Conservation (phyloP, 208 protist genomes). For the Trichomonas gallinae region DNA sequence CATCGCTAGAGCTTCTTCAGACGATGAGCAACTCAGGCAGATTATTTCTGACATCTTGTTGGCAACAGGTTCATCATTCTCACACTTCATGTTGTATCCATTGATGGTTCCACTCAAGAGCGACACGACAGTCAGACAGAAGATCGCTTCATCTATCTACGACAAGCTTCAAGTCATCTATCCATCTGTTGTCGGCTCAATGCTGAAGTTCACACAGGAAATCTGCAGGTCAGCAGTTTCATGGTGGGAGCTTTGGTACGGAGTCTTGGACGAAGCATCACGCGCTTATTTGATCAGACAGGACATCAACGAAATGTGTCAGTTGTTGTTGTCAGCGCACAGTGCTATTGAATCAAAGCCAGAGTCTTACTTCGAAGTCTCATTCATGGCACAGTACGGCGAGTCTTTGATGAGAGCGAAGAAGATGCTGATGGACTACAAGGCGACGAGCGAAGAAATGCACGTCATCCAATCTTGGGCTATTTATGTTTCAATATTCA, state of each 20-base stretch:
- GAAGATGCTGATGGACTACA: background rate
- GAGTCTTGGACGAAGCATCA: background rate
- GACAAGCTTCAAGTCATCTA: background rate
- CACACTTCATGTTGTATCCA: background rate
- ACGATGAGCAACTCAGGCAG: background rate
- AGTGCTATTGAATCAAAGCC: background rate
- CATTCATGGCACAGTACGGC: background rate
- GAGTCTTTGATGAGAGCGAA: background rate
- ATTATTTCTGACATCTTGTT: background rate
- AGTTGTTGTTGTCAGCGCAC: background rate
- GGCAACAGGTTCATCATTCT: background rate
- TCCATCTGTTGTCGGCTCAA: background rate
- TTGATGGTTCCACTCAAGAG: background rate
- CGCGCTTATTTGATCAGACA: background rate
- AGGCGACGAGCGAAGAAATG: background rate
- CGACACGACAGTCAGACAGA: background rate
- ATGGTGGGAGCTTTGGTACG: background rate
- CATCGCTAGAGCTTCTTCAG: background rate
- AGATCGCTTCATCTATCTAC: background rate
- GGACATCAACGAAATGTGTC: background rate
- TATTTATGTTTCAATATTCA: background rate
- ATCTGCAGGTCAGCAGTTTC: background rate
- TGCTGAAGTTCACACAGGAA: background rate
- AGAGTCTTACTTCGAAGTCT: background rate
- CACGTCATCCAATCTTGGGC: background rate